Percentiles rank a stretch among this genome's conserved stretches.
Conservation (phyloP, 306 rosid species). For the Medicago arabica region DNA sequence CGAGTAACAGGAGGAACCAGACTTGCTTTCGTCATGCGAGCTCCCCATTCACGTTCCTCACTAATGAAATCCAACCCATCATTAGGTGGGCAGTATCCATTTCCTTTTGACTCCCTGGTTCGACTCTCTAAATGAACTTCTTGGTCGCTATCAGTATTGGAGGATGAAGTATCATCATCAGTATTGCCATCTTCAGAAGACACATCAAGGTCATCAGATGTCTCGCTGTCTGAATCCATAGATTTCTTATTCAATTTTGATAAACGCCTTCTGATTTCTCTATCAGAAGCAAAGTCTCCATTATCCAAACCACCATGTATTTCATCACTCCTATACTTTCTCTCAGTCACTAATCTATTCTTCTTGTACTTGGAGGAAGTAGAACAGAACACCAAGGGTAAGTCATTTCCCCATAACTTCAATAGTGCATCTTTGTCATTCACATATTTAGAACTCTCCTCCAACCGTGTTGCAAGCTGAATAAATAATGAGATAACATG, state of each 20-base stretch:
- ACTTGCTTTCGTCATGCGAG: conserved; percentile 99
- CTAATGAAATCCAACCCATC: conserved; percentile 64
- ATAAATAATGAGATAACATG: conserved; percentile 72
- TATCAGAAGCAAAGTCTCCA: conserved; percentile 79
- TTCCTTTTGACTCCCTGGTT: conserved; percentile 60
- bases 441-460: conserved; percentile 64
- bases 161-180: conserved; percentile 65
- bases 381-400: conserved; percentile 47
- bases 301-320: conserved; percentile 62
- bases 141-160: conserved; percentile 75
- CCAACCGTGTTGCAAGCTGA: conserved; percentile 84
- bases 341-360: conserved; percentile 67
- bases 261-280: conserved; percentile 84
- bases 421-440: conserved; percentile 39
- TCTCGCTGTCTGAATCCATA: conserved; percentile 86
- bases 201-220: conserved; percentile 79
- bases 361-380: conserved; percentile 71
- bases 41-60: conserved; percentile 99
- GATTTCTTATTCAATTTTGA: conserved; percentile 77
- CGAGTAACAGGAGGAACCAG: conserved; percentile 99
- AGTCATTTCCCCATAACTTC: conserved; percentile 37
- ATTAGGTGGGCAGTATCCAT: conserved; percentile 58
- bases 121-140: conserved; percentile 59
- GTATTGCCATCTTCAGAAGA: conserved; percentile 82
- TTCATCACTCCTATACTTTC: conserved; percentile 80